Evolutionary conservation across 2,329 filamentous ascomycete species (phyloP).

Genomic region (Fusarium guadeloupense): DNA sequence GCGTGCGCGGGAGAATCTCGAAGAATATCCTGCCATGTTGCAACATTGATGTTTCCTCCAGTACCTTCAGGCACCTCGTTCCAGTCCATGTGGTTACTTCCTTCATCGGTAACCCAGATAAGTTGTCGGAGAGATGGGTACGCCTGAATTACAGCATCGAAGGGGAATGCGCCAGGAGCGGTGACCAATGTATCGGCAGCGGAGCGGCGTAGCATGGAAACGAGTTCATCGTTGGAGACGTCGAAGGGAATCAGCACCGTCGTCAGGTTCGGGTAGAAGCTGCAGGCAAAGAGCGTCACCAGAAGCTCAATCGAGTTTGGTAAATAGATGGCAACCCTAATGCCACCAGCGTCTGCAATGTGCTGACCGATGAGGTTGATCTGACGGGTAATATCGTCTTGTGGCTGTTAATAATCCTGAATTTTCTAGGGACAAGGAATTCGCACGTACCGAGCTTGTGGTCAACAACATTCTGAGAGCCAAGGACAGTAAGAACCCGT

Average conservation of each 20-base stretch:
- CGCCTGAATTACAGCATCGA: constrained; percentile 74
- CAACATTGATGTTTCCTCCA: constrained; percentile 77
- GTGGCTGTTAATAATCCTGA: constrained; percentile 10
- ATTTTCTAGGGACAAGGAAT: not conserved
- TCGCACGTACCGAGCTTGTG: constrained; percentile 70
- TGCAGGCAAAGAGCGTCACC: constrained; percentile 82
- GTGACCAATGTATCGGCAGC: constrained; percentile 85
- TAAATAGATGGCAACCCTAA: constrained; percentile 86
- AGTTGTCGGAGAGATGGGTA: constrained; percentile 79
- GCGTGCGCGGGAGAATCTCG: constrained; percentile 70
- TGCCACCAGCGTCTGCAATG: constrained; percentile 74
- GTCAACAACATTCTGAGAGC: constrained; percentile 77
- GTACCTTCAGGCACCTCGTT: constrained; percentile 84
- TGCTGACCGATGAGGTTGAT: constrained; percentile 88
- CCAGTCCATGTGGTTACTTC: constrained; percentile 94
- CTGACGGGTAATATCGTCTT: constrained; percentile 79
- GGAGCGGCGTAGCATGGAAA: constrained; percentile 76
- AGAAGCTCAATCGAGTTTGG: constrained; percentile 94
- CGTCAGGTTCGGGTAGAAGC: constrained; percentile 83
- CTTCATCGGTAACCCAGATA: constrained; percentile 92
- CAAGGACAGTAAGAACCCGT: constrained; percentile 80
- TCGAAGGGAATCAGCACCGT: constrained; percentile 88
- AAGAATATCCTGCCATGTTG: constrained; percentile 93
- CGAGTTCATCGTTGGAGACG: constrained; percentile 72
- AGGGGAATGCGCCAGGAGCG: constrained; percentile 85